These are phyloP conservation scores for Golubevia pallescens DNA, from an alignment of 1,284 basidiomycete genomes.

Conservation along the genomic window DNA sequence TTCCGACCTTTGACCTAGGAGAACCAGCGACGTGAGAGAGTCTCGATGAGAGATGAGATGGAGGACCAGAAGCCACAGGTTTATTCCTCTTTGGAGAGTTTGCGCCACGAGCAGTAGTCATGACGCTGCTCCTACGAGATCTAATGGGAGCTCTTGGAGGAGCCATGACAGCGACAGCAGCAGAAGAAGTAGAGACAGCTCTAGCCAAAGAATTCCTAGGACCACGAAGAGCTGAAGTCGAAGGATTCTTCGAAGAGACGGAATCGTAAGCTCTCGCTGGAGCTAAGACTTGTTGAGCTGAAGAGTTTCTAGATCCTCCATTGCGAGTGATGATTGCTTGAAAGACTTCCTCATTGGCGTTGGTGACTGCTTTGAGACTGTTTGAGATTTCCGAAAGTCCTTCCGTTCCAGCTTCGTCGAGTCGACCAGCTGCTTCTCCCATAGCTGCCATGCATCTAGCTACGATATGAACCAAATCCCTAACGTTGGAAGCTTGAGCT, in stretches of 20 bases:
- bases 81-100: neutral
- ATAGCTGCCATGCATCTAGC: constrained; percentile 1
- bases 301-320: neutral
- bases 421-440: neutral
- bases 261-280: neutral
- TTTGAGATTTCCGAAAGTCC: neutral
- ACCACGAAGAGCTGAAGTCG: neutral
- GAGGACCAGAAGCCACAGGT: neutral
- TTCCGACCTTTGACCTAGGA: constrained; percentile 2
- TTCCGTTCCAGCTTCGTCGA: neutral
- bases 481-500: neutral
- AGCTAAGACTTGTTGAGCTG: neutral
- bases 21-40: neutral
- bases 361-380: neutral
- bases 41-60: neutral
- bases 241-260: neutral
- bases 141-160: neutral
- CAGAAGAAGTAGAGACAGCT: constrained; percentile 1
- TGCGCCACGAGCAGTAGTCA: neutral
- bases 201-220: neutral
- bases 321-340: neutral
- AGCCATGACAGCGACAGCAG: neutral
- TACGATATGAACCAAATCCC: neutral
- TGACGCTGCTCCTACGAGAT: neutral
- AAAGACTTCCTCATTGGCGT: constrained; percentile 1